Conservation (phyloP, 2,329 filamentous ascomycete genomes). For the Ophiocordyceps unilateralis region DNA sequence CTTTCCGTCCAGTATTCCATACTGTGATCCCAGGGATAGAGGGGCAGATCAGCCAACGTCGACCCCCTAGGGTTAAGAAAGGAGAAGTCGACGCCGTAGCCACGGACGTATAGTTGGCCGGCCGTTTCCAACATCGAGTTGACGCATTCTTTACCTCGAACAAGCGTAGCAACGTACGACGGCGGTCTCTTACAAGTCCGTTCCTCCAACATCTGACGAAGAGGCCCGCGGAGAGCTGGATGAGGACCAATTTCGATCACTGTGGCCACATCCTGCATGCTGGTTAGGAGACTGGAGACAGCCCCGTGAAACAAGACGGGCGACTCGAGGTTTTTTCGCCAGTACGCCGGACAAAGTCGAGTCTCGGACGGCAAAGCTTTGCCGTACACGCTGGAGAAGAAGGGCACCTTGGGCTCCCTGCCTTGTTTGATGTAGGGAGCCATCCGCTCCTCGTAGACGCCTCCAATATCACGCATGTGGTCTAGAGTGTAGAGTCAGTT, state of each 20-base stretch:
- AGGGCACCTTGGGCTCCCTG: background rate
- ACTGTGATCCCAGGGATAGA: slow-evolving; percentile 11
- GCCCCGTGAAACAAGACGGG: slow-evolving; percentile 5
- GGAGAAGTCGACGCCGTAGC: slow-evolving; percentile 4
- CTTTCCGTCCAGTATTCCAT: slow-evolving; percentile 8
- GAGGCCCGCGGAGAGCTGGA: slow-evolving; percentile 9
- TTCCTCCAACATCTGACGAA: slow-evolving; percentile 7
- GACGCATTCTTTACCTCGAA: slow-evolving; percentile 2
- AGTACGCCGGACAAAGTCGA: slow-evolving; percentile 2
- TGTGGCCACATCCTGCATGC: background rate
- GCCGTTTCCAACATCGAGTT: slow-evolving; percentile 4
- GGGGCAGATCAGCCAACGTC: slow-evolving; percentile 17
- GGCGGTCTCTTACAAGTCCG: slow-evolving; percentile 2
- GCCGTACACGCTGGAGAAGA: slow-evolving; percentile 2
- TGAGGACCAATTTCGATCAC: slow-evolving; percentile 12
- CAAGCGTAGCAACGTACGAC: slow-evolving; percentile 5
- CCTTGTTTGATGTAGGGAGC: background rate
- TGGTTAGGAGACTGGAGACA: background rate
- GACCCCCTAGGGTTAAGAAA: background rate
- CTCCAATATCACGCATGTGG: slow-evolving; percentile 3
- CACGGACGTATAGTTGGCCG: slow-evolving; percentile 6
- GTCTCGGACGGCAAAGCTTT: background rate
- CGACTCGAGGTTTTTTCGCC: slow-evolving; percentile 4
- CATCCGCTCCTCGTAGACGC: background rate
- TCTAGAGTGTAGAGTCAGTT: background rate